A percentile compares a stretch with the other conserved stretches of the same genome.
Evolutionary conservation across 2,329 filamentous ascomycete species (phyloP).

Genomic region (Botrytis elliptica): DNA sequence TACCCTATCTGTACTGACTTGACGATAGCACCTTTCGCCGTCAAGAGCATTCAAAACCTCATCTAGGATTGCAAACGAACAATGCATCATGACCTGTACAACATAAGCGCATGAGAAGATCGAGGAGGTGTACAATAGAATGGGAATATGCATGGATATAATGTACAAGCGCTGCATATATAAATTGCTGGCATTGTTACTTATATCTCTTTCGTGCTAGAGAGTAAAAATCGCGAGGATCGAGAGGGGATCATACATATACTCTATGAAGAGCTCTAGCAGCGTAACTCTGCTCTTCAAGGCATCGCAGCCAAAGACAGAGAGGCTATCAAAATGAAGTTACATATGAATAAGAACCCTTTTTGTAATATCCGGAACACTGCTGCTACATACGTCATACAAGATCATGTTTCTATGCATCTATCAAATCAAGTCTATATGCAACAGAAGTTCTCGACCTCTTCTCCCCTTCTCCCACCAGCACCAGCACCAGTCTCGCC

Average conservation of each 20-base stretch:
- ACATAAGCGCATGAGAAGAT: conserved; percentile 10
- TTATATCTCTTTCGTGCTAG: neutral
- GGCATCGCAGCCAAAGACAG: neutral
- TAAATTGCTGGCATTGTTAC: neutral
- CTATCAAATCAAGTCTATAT: neutral
- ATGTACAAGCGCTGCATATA: conserved; percentile 1
- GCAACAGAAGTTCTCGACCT: neutral
- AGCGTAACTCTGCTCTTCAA: neutral
- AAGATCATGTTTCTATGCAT: neutral
- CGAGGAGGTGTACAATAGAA: neutral
- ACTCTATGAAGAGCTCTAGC: neutral
- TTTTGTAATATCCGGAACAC: neutral
- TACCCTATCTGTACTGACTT: conserved; percentile 16
- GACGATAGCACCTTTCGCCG: conserved; percentile 51
- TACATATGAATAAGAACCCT: neutral
- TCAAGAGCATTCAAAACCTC: conserved; percentile 54
- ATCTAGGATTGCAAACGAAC: conserved; percentile 39
- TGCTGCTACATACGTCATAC: neutral
- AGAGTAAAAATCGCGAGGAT: neutral
- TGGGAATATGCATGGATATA: neutral
- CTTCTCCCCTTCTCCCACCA: neutral
- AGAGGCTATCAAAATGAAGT: neutral
- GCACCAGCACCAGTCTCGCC: too few species aligned
- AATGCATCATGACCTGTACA: conserved; percentile 19
- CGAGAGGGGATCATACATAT: neutral